A percentile compares a stretch with the other conserved stretches of the same genome.
These are phyloP conservation scores for Eremomyces bilateralis DNA, from an alignment of 495 filamentous ascomycete species.

Conservation along the genomic window DNA sequence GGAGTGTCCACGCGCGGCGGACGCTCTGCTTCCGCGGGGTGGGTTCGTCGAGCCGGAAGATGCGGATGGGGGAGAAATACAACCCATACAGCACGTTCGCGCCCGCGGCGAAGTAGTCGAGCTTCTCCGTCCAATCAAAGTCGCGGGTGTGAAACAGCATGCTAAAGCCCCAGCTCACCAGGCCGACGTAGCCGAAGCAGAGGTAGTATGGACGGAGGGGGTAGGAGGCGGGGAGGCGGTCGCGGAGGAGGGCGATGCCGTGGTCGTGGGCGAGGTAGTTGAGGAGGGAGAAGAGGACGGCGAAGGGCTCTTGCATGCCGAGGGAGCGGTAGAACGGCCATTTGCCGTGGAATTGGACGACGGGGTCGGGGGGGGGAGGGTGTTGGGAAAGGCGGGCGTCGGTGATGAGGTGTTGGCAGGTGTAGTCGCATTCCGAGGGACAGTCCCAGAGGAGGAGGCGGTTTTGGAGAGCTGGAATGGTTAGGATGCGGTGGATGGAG, in stretches of 20 bases:
- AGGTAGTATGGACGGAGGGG: conserved; percentile 63
- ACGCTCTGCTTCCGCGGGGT: conserved; percentile 8
- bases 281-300: conserved; percentile 75
- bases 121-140: conserved; percentile 65
- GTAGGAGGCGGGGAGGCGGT: conserved; percentile 47
- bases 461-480: conserved; percentile 36
- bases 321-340: conserved; percentile 86
- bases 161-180: conserved; percentile 69
- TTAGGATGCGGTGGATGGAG: not conserved
- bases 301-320: conserved; percentile 86
- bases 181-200: conserved; percentile 56
- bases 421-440: conserved; percentile 88
- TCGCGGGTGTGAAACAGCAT: conserved; percentile 82
- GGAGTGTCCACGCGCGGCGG: conserved; percentile 48
- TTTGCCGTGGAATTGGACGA: conserved; percentile 97
- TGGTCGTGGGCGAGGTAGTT: conserved; percentile 75
- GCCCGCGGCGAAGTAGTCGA: conserved; percentile 92
- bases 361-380: conserved; percentile 36
- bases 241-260: conserved; percentile 48
- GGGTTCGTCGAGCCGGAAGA: conserved; percentile 58
- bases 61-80: conserved; percentile 58
- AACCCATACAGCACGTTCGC: conserved; percentile 79
- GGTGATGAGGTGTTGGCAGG: conserved; percentile 89
- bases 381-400: conserved; percentile 41
- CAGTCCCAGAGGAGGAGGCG: conserved; percentile 61